A percentile compares a stretch with the other conserved stretches of the same genome.
Evolutionary conservation across 345 rosid genomes (phyloP).

Genomic region (Citrus australasica): DNA sequence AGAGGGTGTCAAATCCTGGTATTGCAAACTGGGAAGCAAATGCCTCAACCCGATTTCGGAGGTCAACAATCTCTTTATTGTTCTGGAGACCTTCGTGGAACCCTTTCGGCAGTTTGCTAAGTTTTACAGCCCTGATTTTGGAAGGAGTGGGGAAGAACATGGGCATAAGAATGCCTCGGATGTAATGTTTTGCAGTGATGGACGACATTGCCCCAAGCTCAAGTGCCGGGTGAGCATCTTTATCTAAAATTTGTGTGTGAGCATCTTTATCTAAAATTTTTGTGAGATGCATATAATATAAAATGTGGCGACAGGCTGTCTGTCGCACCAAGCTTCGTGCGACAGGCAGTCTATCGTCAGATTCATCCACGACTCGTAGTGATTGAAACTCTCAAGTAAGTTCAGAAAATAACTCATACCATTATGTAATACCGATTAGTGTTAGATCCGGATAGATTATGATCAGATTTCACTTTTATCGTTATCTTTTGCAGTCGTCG

Average conservation of each 20-base stretch:
- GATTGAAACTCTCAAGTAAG: too few species aligned
- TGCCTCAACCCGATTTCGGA: constrained; percentile 69
- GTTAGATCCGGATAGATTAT: too few species aligned
- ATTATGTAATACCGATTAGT: too few species aligned
- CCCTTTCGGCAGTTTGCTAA: constrained; percentile 69
- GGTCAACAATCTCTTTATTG: constrained; percentile 69
- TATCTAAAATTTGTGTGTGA: constrained; percentile 27
- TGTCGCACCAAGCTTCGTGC: too few species aligned
- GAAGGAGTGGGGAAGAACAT: constrained; percentile 34
- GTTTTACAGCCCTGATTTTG: constrained; percentile 58
- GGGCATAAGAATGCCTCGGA: constrained; percentile 33
- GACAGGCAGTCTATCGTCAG: too few species aligned
- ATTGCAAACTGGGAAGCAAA: constrained; percentile 86
- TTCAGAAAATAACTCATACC: too few species aligned
- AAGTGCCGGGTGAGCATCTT: constrained; percentile 70
- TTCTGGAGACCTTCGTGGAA: constrained; percentile 60
- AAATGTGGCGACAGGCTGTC: background rate
- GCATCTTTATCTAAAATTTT: constrained; percentile 23
- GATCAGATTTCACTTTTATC: too few species aligned
- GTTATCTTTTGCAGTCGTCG: too few species aligned
- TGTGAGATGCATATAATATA: constrained; percentile 6
- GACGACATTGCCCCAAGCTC: constrained; percentile 50
- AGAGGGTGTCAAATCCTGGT: constrained; percentile 64
- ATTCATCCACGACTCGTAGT: too few species aligned
- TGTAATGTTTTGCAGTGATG: constrained; percentile 41